A percentile compares a stretch with the other conserved stretches of the same genome.
These are phyloP conservation scores for Schwanniomyces pseudopolymorphus DNA, from an alignment of 805 yeast genomes.

Conservation along the genomic window DNA sequence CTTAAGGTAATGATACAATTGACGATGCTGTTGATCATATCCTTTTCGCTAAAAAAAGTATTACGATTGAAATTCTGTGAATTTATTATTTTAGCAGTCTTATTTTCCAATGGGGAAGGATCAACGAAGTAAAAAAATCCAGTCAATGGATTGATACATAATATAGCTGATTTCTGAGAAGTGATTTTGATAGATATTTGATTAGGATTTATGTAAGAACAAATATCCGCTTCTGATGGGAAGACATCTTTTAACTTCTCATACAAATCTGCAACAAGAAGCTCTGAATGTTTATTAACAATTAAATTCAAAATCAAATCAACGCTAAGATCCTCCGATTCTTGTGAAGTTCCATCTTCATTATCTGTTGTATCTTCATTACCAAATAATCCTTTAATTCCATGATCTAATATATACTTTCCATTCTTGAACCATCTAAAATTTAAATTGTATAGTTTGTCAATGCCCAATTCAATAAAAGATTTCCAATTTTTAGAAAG, in stretches of 20 bases:
- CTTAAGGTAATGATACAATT: conserved; percentile 45
- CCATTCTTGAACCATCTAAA: conserved; percentile 68
- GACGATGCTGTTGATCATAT: conserved; percentile 31
- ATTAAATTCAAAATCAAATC: conserved; percentile 35
- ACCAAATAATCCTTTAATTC: conserved; percentile 7
- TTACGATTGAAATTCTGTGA: conserved; percentile 15
- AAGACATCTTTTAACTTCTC: conserved; percentile 12
- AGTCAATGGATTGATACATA: conserved; percentile 40
- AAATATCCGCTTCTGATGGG: conserved; percentile 8
- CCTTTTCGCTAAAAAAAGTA: conserved; percentile 28
- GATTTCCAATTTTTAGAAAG: conserved; percentile 49
- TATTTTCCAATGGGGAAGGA: conserved; percentile 37
- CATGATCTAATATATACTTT: conserved; percentile 23
- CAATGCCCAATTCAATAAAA: conserved; percentile 62
- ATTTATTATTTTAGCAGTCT: conserved; percentile 31
- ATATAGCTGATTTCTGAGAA: conserved; percentile 28
- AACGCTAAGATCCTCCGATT: conserved; percentile 31
- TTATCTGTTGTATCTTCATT: conserved; percentile 17
- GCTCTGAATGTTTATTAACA: conserved; percentile 39
- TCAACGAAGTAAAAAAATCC: conserved; percentile 41
- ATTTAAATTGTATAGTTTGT: conserved; percentile 44
- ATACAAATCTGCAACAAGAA: conserved; percentile 25
- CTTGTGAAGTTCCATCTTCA: conserved; percentile 14
- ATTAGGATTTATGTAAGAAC: conserved; percentile 25
- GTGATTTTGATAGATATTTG: conserved; percentile 35